Evolutionary conservation across 2,329 filamentous ascomycete species (phyloP).

Genomic region (Aspergillus ustus): DNA sequence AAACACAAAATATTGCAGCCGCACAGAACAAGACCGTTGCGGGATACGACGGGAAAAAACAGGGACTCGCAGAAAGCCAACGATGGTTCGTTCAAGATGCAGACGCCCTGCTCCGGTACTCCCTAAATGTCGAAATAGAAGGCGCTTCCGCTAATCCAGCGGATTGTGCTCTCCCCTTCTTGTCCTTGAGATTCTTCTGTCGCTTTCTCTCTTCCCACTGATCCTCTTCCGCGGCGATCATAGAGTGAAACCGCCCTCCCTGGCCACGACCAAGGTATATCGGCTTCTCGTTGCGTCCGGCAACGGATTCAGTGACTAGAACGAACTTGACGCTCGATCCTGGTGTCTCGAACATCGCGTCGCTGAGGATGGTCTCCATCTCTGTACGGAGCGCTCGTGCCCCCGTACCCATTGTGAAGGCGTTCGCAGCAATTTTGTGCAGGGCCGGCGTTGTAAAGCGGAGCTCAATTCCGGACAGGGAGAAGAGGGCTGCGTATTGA

Average conservation of each 20-base stretch:
- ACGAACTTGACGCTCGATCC: constrained; percentile 69
- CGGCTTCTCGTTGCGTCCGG: constrained; percentile 62
- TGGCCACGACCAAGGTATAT: constrained; percentile 58
- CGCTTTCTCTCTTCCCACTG: constrained; percentile 52
- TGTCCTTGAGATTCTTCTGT: constrained; percentile 36
- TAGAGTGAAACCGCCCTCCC: constrained; percentile 54
- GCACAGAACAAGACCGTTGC: background rate
- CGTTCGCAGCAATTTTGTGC: constrained; percentile 77
- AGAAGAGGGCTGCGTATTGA: constrained; percentile 88
- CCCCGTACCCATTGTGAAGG: constrained; percentile 73
- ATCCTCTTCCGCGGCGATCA: constrained; percentile 57
- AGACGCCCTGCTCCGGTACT: constrained; percentile 48
- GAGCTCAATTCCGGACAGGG: constrained; percentile 75
- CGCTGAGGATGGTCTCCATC: constrained; percentile 76
- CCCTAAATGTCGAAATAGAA: constrained; percentile 45
- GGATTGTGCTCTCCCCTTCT: constrained; percentile 23
- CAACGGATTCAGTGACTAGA: constrained; percentile 72
- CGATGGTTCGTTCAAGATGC: constrained; percentile 22
- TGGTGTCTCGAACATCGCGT: constrained; percentile 81
- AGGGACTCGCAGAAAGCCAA: background rate
- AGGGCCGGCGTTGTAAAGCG: constrained; percentile 82
- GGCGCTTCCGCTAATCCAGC: constrained; percentile 19
- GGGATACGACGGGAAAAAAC: background rate
- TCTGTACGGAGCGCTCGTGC: constrained; percentile 79
- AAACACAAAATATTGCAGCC: constrained; percentile 3